Evolutionary conservation across 2,329 filamentous ascomycete species (phyloP), one percentile per base, ranked within the genome.

Genomic region (Blastomyces gilchristii): DNA sequence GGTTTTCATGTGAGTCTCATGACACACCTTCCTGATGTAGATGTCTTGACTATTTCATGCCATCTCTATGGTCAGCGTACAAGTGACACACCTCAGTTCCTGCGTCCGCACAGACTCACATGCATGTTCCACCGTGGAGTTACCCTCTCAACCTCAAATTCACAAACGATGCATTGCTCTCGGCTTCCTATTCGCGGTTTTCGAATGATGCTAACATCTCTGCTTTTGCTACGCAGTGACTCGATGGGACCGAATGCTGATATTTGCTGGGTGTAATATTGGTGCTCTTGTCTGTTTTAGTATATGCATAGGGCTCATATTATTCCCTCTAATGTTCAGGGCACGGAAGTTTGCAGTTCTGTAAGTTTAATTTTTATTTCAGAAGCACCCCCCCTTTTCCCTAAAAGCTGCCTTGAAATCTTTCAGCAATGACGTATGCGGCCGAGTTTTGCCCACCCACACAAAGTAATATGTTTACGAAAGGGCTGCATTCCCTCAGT

Each of bases 271-370:
- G 72, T 95, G 93, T 80, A 96, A 96, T 77, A 77, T 96, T 70
- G 91, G 88, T 65, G 91, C 94, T 67, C 82, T 91, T 67, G 90
- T 89, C 69, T 93, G 95, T 81, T 97, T 99, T 81, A 85, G 95
- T 74, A 86, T 96, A 71, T 77, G 90, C 81, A 64, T 68, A 56
- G 92, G 90, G 81, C 96, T 97, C 79, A 87, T 87, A 69, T 81
- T 97, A 63, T 93, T 96, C 79, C 92, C 92, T 62, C 83, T 97
- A 68, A 83, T 89, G 68, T 77, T 91, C 68, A 87, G 84, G 74
- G 92, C 93, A 69, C 86, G 89, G 77, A 99, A 97, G 82, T 97
- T 99, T 81, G 92, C 93, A 62, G 91, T 96, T 68, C 77, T 97
- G 94, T 97, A 86, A 89, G 93, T 93, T 66, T 68, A 61, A 22